Conservation (phyloP, 331 rosid genomes). For the Dryas integrifolia region DNA sequence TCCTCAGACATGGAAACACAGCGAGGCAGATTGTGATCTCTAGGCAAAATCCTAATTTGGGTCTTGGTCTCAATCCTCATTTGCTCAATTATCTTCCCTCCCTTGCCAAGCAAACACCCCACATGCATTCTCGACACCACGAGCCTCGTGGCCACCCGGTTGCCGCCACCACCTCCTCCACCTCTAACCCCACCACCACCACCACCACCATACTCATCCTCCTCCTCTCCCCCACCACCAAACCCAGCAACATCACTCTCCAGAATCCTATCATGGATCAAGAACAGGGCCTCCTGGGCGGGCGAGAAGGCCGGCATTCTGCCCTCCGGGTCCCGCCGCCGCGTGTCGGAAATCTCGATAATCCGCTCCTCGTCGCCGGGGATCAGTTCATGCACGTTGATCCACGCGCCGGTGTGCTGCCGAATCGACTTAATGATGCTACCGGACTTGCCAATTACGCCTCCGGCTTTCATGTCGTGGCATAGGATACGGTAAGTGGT, state of each 20-base stretch:
- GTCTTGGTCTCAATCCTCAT: slow-evolving; percentile 98
- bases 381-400: slow-evolving; percentile 90
- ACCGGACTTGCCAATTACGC: slow-evolving; percentile 99
- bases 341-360: slow-evolving; percentile 91
- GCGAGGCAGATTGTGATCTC: slow-evolving; percentile 92
- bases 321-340: slow-evolving; percentile 94
- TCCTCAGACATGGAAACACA: slow-evolving; percentile 95
- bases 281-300: slow-evolving; percentile 87
- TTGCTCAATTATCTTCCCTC: slow-evolving; percentile 98
- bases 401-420: slow-evolving; percentile 99
- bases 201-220: slow-evolving; percentile 44
- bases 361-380: slow-evolving; percentile 92
- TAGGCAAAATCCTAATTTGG: slow-evolving; percentile 92
- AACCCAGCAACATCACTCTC: slow-evolving; percentile 67
- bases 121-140: slow-evolving; percentile 98
- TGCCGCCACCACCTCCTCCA: slow-evolving; percentile 40
- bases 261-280: slow-evolving; percentile 85
- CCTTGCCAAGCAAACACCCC: slow-evolving; percentile 96
- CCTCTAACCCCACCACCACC: slow-evolving; percentile 25
- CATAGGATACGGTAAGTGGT: slow-evolving; percentile 85
- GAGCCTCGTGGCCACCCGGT: slow-evolving; percentile 74
- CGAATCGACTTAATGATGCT: slow-evolving; percentile 88
- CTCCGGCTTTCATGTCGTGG: slow-evolving; percentile 90
- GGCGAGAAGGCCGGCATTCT: slow-evolving; percentile 93
- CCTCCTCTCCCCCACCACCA: slow-evolving; percentile 64